Percentiles rank a stretch among this genome's conserved stretches.
Evolutionary conservation across 139 green algal genomes (phyloP).

Genomic region (Chlorella sorokiniana): DNA sequence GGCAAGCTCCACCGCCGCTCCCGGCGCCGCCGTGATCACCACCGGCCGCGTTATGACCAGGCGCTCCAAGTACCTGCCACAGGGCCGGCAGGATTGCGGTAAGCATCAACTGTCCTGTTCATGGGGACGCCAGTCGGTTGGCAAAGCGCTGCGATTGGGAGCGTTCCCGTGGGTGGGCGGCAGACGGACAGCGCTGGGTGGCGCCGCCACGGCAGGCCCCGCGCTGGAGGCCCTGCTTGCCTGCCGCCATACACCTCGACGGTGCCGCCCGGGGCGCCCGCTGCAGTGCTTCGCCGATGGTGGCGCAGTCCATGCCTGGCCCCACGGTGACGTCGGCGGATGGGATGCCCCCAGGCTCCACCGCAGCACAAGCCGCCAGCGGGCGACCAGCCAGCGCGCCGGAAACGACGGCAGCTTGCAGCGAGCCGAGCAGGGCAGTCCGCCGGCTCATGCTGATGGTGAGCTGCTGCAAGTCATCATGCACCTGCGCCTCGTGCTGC

Average conservation of each 20-base stretch:
- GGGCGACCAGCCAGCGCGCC: background rate
- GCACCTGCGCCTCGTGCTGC: background rate
- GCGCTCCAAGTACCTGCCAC: constrained; percentile 16
- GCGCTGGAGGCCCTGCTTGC: background rate
- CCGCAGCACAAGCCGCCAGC: too few species aligned
- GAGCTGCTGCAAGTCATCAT: too few species aligned
- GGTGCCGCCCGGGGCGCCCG: background rate
- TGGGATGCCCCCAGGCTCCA: background rate
- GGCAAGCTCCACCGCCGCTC: constrained; percentile 8
- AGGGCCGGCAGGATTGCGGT: background rate
- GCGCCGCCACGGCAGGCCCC: background rate
- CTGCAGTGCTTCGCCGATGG: constrained; percentile 4
- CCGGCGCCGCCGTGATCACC: constrained; percentile 5
- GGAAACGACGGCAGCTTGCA: background rate
- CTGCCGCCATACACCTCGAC: constrained; percentile 17
- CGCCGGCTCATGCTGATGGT: background rate
- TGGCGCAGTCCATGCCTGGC: background rate
- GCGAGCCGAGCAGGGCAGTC: background rate
- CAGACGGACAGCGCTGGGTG: background rate
- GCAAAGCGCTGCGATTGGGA: background rate
- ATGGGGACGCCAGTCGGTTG: background rate
- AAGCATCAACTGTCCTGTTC: background rate
- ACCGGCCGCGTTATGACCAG: constrained; percentile 20
- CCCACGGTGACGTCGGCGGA: background rate
- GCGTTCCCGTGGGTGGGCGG: background rate